A percentile compares a stretch with the other conserved stretches of the same genome.
phyloP scores from a whole-genome alignment of 495 filamentous ascomycete species.

The Apodospora peruviana region DNA sequence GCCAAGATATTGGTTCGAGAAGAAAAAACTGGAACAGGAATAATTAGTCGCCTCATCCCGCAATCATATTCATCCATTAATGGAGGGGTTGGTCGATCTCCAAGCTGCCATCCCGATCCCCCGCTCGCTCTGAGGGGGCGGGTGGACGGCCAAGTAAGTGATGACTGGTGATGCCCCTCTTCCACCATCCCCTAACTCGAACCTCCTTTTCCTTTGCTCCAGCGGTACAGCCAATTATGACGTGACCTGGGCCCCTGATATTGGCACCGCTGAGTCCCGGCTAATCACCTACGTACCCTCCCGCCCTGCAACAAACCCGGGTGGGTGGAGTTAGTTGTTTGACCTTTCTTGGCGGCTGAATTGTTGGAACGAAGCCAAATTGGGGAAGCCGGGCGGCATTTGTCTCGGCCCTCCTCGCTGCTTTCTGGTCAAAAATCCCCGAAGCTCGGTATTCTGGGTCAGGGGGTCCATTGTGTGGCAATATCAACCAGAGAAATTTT shows the following conservation, averaged over 20 bases:
- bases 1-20: too few relatives aligned
- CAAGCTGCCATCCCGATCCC: constrained; percentile 6
- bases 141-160: constrained; percentile 2
- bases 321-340: too few relatives aligned
- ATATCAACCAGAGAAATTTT: too few relatives aligned
- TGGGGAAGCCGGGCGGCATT: constrained; percentile 21
- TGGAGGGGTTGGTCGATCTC: neutral
- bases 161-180: constrained; percentile 9
- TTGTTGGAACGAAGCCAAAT: constrained; percentile 10
- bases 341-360: constrained; percentile 16
- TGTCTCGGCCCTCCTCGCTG: neutral
- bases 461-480: too few relatives aligned
- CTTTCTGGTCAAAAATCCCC: neutral
- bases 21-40: neutral
- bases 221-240: constrained; percentile 17
- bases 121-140: constrained; percentile 20
- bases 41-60: too few relatives aligned
- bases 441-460: too few relatives aligned
- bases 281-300: constrained; percentile 19
- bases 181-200: neutral
- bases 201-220: constrained; percentile 11
- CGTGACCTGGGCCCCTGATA: constrained; percentile 12
- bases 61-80: too few relatives aligned
- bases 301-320: constrained; percentile 5
- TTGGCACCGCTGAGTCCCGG: constrained; percentile 13